Percentiles rank a stretch among this genome's conserved stretches.
phyloP scores from a whole-genome alignment of 129 eudicot genomes.

The Silybum marianum region DNA sequence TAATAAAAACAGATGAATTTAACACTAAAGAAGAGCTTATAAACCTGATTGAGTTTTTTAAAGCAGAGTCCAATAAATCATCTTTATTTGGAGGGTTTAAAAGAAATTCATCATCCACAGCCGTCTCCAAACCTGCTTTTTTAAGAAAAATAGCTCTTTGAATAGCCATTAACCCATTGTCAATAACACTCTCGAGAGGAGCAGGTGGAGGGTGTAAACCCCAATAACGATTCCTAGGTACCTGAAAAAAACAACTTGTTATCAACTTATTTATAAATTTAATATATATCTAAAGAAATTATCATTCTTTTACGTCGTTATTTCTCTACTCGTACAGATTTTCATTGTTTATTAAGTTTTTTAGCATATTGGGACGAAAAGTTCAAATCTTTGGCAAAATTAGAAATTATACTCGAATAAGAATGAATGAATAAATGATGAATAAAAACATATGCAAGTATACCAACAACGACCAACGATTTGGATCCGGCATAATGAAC shows the following conservation, averaged over 20 bases:
- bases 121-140: slow-evolving; percentile 93
- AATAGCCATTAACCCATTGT: slow-evolving; percentile 83
- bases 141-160: slow-evolving; percentile 87
- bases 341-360: too few species aligned
- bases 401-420: background rate
- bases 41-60: slow-evolving; percentile 84
- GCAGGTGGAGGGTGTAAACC: slow-evolving; percentile 97
- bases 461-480: slow-evolving; percentile 99
- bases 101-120: slow-evolving; percentile 75
- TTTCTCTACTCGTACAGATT: too few species aligned
- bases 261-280: background rate
- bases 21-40: slow-evolving; percentile 4
- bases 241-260: slow-evolving; percentile 46
- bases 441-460: slow-evolving; percentile 10
- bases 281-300: background rate
- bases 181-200: slow-evolving; percentile 83
- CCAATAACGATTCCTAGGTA: slow-evolving; percentile 94
- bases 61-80: slow-evolving; percentile 76
- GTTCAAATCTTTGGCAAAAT: background rate
- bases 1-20: background rate
- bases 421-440: background rate
- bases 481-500: slow-evolving; percentile 96
- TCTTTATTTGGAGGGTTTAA: slow-evolving; percentile 75
- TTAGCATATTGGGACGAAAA: background rate
- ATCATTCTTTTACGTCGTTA: background rate